phyloP scores from a whole-genome alignment of 192 early-diverging fungal genomes.

The Umbelopsis sp. region DNA sequence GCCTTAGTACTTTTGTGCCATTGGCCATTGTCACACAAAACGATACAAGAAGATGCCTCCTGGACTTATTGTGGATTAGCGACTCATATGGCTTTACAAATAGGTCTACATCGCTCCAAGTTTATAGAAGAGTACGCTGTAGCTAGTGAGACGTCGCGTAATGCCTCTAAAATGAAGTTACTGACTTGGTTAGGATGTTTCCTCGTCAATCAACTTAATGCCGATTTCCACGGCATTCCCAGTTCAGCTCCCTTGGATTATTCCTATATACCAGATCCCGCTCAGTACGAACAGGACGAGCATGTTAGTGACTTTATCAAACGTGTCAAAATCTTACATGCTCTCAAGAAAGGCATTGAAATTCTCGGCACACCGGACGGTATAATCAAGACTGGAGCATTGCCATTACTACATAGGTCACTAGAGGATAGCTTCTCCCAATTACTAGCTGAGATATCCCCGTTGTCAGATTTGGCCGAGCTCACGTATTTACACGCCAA shows the following conservation, averaged over 20 bases:
- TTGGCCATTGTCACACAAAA: conserved; percentile 27
- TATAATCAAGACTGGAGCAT: neutral
- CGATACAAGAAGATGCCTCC: conserved; percentile 30
- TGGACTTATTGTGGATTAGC: conserved; percentile 30
- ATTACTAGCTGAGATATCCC: conserved; percentile 11
- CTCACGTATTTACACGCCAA: conserved; percentile 28
- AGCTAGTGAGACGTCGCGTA: neutral
- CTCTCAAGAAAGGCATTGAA: conserved; percentile 23
- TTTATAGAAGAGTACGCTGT: conserved; percentile 27
- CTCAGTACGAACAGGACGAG: conserved; percentile 4
- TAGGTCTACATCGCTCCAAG: conserved; percentile 25
- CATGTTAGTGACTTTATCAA: conserved; percentile 23
- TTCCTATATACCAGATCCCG: neutral
- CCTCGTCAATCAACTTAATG: conserved; percentile 22
- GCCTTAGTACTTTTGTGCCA: conserved; percentile 25
- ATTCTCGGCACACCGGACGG: conserved; percentile 21
- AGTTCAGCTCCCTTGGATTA: conserved; percentile 15
- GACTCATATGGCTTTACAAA: conserved; percentile 25
- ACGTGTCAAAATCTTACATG: conserved; percentile 24
- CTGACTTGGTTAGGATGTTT: conserved; percentile 30
- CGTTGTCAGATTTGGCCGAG: conserved; percentile 19
- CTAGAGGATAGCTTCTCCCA: conserved; percentile 22
- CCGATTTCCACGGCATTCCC: conserved; percentile 23
- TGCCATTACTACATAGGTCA: conserved; percentile 8
- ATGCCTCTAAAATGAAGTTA: neutral